Conservation (phyloP, 2,329 filamentous ascomycete species). For the Venturiaceae sp. region DNA sequence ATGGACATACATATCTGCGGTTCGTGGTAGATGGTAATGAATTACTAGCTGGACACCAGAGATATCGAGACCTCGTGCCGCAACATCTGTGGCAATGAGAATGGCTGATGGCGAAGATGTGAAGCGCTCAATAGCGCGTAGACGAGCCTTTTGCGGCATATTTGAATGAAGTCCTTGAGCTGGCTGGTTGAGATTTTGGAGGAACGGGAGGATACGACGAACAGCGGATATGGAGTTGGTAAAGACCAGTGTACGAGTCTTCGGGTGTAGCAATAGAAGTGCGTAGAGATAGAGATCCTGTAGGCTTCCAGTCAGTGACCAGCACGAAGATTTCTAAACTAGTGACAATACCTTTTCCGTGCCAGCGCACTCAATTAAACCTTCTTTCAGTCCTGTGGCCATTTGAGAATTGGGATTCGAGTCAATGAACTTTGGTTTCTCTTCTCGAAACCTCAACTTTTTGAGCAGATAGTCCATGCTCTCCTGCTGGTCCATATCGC, state of each 20-base stretch:
- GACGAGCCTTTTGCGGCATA: conserved; percentile 90
- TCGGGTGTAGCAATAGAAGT: conserved; percentile 71
- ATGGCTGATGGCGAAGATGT: conserved; percentile 55
- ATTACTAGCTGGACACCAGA: conserved; percentile 79
- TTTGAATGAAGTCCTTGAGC: conserved; percentile 78
- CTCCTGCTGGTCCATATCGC: conserved; percentile 62
- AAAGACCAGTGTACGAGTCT: conserved; percentile 77
- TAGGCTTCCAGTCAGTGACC: conserved; percentile 12
- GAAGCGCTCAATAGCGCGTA: conserved; percentile 89
- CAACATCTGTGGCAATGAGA: conserved; percentile 86
- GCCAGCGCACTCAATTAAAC: conserved; percentile 81
- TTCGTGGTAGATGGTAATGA: conserved; percentile 89
- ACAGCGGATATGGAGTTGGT: conserved; percentile 94
- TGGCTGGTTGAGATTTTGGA: conserved; percentile 71
- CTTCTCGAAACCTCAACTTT: conserved; percentile 77
- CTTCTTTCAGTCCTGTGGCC: conserved; percentile 77
- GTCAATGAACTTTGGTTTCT: conserved; percentile 83
- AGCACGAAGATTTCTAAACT: no score
- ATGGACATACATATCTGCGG: conserved; percentile 91
- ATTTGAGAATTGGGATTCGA: conserved; percentile 84
- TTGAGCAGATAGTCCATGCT: conserved; percentile 90
- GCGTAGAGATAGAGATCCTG: conserved; percentile 89
- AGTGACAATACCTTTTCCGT: conserved; percentile 94
- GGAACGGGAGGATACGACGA: conserved; percentile 71
- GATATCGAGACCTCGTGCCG: conserved; percentile 88